Evolutionary conservation across 169 alveolate species (phyloP), one percentile per base, ranked within the genome.

Genomic region (Amoebophrya sp.): DNA sequence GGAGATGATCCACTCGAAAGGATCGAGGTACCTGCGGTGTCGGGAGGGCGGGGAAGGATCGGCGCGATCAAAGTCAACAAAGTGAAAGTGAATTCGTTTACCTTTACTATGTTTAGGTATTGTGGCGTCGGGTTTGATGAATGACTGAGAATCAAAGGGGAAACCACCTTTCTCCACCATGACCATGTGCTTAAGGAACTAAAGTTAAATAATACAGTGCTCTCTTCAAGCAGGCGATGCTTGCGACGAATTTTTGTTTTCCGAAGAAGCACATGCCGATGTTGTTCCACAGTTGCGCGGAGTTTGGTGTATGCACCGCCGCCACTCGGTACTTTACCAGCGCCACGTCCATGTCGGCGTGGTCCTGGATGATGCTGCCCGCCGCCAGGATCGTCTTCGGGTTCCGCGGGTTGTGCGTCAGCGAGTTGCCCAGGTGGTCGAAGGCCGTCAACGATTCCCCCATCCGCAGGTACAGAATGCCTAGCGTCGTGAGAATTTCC

Each of bases 211-310:
- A n/a, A 41, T 91, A 96, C 29, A 96, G 93, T 0, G 99, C 98
- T 89, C 95, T 94, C 92, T 95, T 96, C 88, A 97, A 91, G 78
- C 98, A 96, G 23, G 97, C 97, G 0, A 96, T 93, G 0, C 98
- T 96, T 29, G 97, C 97, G 16, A 96, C 96, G 90, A 92, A 94
- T 94, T 96, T 95, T 69, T 94, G 93, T 94, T 90, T 92, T 41
- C 98, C 97, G 89, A 94, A 96, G 95, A 94, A 97, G 92, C 97
- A 95, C 97, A 97, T 95, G 13, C 97, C 99, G 26, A 97, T 93
- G 93, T 97, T 97, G 94, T 96, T 97, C 97, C 98, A 96, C 16
- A 97, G 91, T 87, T 95, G 95, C 0, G 97, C 97, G 0, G 97
- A 95, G 90, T 95, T 96, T 1, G 97, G 97, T 91, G 96, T 95